Percentiles rank a stretch among this genome's conserved stretches.
Evolutionary conservation across 495 filamentous ascomycete genomes (phyloP).

Genomic region (Annulohypoxylon maeteangense): DNA sequence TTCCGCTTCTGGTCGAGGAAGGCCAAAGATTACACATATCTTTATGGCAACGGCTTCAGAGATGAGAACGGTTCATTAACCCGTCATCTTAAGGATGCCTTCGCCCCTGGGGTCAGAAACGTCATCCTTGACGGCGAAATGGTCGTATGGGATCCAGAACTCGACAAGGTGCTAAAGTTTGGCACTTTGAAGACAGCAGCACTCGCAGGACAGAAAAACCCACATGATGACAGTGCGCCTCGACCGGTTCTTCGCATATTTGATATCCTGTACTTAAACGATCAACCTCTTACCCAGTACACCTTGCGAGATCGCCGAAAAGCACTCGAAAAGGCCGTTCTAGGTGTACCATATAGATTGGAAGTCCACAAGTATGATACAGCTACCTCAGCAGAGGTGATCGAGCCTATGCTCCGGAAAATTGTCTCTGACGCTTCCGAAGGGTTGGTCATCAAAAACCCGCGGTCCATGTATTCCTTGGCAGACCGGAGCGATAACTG

Average conservation of each 20-base stretch:
- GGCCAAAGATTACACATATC: slow-evolving; percentile 95
- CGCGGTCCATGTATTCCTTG: slow-evolving; percentile 82
- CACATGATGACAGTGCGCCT: slow-evolving; percentile 70
- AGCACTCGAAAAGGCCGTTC: slow-evolving; percentile 75
- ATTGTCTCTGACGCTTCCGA: slow-evolving; percentile 91
- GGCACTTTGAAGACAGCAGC: slow-evolving; percentile 95
- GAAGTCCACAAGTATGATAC: slow-evolving; percentile 82
- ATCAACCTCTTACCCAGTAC: slow-evolving; percentile 78
- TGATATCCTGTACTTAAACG: slow-evolving; percentile 91
- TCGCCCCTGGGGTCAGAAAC: slow-evolving; percentile 77
- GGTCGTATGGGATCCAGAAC: slow-evolving; percentile 96
- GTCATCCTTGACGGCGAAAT: slow-evolving; percentile 97
- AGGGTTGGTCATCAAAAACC: slow-evolving; percentile 94
- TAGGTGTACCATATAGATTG: slow-evolving; percentile 73
- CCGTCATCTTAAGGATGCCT: slow-evolving; percentile 80
- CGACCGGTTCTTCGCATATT: slow-evolving; percentile 88
- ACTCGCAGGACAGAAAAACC: slow-evolving; percentile 81
- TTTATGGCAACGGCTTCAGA: slow-evolving; percentile 83
- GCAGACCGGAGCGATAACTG: slow-evolving; percentile 96
- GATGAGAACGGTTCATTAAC: slow-evolving; percentile 84
- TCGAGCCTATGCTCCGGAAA: slow-evolving; percentile 80
- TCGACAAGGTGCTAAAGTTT: slow-evolving; percentile 86
- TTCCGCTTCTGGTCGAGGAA: slow-evolving; percentile 96
- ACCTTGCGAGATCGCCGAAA: slow-evolving; percentile 82
- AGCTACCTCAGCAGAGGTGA: slow-evolving; percentile 72